Evolutionary conservation across 805 yeast species (phyloP).

Genomic region (Nakazawaea wyomingensis): DNA sequence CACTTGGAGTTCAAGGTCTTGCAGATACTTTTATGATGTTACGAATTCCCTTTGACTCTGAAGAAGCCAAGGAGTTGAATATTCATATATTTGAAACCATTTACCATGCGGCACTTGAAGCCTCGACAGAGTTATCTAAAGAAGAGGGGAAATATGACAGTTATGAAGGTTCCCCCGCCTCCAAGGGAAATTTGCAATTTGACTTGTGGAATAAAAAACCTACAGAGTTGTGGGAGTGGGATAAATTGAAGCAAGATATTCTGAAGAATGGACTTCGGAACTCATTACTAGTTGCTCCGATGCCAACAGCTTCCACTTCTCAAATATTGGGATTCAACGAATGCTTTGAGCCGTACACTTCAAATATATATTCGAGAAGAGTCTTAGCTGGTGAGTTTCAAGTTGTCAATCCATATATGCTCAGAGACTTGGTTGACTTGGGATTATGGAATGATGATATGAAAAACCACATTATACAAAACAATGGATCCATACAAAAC

Average conservation of each 20-base stretch:
- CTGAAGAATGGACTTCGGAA: constrained; percentile 49
- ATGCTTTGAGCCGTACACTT: constrained; percentile 60
- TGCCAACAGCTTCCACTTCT: constrained; percentile 66
- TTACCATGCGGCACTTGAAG: constrained; percentile 55
- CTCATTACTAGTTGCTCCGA: constrained; percentile 57
- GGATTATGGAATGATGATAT: constrained; percentile 54
- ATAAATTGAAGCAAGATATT: constrained; percentile 42
- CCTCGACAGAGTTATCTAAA: constrained; percentile 49
- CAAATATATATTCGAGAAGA: constrained; percentile 58
- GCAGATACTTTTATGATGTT: constrained; percentile 55
- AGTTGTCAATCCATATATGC: constrained; percentile 54
- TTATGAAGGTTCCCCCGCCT: constrained; percentile 55
- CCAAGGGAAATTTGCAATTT: constrained; percentile 50
- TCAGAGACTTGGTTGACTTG: constrained; percentile 52
- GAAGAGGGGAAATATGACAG: constrained; percentile 46
- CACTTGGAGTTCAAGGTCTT: constrained; percentile 59
- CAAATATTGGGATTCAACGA: constrained; percentile 59
- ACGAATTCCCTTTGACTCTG: constrained; percentile 54
- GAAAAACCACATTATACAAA: constrained; percentile 51
- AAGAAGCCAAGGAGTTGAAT: constrained; percentile 50
- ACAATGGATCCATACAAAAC: constrained; percentile 54
- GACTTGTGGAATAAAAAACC: constrained; percentile 59
- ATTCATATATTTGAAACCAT: constrained; percentile 58
- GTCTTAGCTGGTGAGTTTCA: constrained; percentile 62
- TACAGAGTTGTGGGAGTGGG: constrained; percentile 56